Conservation (phyloP, 1,284 basidiomycete species). For the Cystobasidium slooffiae region DNA sequence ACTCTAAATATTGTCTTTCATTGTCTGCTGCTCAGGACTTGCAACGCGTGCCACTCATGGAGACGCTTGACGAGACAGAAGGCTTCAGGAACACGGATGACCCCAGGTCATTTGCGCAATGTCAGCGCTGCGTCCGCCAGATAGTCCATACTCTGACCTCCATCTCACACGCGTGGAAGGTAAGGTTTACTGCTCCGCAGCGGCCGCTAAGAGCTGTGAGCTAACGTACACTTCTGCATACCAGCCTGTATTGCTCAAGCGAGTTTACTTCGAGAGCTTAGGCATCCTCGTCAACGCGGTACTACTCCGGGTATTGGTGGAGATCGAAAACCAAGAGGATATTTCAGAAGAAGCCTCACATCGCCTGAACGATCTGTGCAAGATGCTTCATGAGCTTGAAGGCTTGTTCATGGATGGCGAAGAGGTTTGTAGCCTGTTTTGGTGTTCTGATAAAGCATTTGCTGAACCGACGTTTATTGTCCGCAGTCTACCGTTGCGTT, state of each 20-base stretch:
- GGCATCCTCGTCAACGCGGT: slow-evolving; percentile 77
- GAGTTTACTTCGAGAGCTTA: slow-evolving; percentile 58
- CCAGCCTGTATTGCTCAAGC: slow-evolving; percentile 54
- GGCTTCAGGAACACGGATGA: slow-evolving; percentile 75
- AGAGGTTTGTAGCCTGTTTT: slow-evolving; percentile 13
- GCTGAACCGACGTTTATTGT: neutral
- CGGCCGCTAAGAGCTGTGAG: slow-evolving; percentile 11
- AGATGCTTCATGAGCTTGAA: slow-evolving; percentile 74
- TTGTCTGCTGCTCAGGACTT: slow-evolving; percentile 56
- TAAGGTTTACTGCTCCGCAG: slow-evolving; percentile 56
- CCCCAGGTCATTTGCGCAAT: slow-evolving; percentile 75
- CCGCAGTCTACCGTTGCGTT: slow-evolving; percentile 42
- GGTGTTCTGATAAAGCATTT: neutral
- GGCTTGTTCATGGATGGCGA: slow-evolving; percentile 72
- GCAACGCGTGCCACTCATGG: slow-evolving; percentile 61
- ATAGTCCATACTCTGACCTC: slow-evolving; percentile 70
- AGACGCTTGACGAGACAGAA: slow-evolving; percentile 66
- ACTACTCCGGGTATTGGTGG: slow-evolving; percentile 70
- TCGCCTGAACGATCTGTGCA: slow-evolving; percentile 77
- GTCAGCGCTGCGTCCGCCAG: slow-evolving; percentile 71
- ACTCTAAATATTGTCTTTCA: neutral
- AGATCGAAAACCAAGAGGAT: slow-evolving; percentile 79
- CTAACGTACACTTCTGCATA: slow-evolving; percentile 50
- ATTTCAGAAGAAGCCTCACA: slow-evolving; percentile 91
- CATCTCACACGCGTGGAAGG: slow-evolving; percentile 74